Evolutionary conservation across 805 yeast species (phyloP), one percentile per base, ranked within the genome.

Genomic region (Kluyveromyces wickerhamii): DNA sequence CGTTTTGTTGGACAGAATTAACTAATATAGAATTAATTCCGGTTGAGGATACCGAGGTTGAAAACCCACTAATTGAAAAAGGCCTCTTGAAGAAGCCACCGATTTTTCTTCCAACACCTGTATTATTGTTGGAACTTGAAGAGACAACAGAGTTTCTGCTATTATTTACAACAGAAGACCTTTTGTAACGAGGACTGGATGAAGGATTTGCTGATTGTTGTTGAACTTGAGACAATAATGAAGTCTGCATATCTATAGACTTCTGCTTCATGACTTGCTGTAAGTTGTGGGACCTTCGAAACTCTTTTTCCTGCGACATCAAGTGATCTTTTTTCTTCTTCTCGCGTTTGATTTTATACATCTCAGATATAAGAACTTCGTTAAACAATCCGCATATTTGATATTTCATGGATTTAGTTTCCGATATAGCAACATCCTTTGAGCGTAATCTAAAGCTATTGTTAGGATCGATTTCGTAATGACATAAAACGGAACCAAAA

Each of bases 1-100:
- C 21, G 68, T 57, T 44, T 47, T 19, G 52, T 51, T 37, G 61
- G 38, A 61, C 60, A 45, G 38, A 60, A 51, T 29, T 67, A 52
- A 33, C 59, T 47, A 45, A 59, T 5, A 45, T 39, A 23, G 49
- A 42, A 34, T 49, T 49, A 21, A 53, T 35, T 10, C 56, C 49
- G 32, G 43, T 47, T 23, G 38, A 51, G 3, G 62, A 54, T n/a
- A 38, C 38, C 2, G 59, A 54, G 4, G 52, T 45, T 21, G 49
- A 46, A 28, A 57, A 57, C 2, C 59, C 71, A 43, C 66, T 69
- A 29, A 75, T 62, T 1, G 81, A 69, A 43, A 80, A 80, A 18
- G 84, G 79, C 36, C 83, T 66, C 40, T 71, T 77, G 48, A 76
- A 72, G 21, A 77, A 56, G 0, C 82, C 83, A 39, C 79, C 75